Base-by-base conservation (phyloP, 257 asterid genomes). In the Ballota nigra region DNA sequence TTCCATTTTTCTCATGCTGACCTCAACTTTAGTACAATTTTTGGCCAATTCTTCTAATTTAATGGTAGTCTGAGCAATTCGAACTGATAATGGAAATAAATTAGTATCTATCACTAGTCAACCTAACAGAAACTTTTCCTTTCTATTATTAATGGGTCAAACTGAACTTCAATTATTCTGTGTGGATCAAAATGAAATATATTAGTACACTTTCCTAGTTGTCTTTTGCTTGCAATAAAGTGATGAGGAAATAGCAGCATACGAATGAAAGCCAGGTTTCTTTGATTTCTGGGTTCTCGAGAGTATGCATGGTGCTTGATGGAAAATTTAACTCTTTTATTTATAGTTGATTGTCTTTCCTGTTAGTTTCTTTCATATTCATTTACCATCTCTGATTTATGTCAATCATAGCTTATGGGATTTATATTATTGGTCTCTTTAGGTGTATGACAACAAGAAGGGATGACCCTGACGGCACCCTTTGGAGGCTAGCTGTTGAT, bases 381-480 rank as follows among this genome's bases (percentile, higher is more conserved):
- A 56, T 33, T 63, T 70, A 18, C 24, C 64, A 33, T 19, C 60
- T 74, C 52, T 31, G 59, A 40, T 53, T 55, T 40, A 43, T 56
- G 68, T 84, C 59, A 43, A 43, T 49, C 43, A 6, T 26, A 60
- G 61, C 16, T 31, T 34, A 31, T 71, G 33, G 63, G 69, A 52
- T 13, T 34, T 66, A 57, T 53, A 66, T 34, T 31, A 4, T 58
- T 15, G 57, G 8, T 65, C 61, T 77, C 61, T 70, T 47, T 75
- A 94, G 99, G 90, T 94, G 98, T 80, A 94, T 92, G 98, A 87
- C 90, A 74, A 94, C 96, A 59, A 89, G 98, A 88, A 89, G 98
- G 72, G 99, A 94, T 74, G 87, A 85, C 70, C 98, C 98, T 79
- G 99, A 88, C 69, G 97, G 97, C 24, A 71, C 89, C 74, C 96